phyloP scores from a whole-genome alignment of 2,329 filamentous ascomycete genomes.

The Aschersonia sp. region DNA sequence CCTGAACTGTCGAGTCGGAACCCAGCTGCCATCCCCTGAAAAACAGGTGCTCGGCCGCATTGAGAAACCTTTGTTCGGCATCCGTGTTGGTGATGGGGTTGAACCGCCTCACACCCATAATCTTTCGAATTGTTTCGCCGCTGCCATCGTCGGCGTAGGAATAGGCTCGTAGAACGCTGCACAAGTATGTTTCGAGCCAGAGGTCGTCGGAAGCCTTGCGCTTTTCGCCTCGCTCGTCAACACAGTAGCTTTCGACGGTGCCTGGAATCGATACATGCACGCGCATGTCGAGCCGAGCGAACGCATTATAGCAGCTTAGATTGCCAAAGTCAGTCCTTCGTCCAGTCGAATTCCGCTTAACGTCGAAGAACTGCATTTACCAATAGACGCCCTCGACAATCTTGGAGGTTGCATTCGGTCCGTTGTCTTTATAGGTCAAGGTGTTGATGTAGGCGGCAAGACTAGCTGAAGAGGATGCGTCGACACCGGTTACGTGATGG shows the following conservation, averaged over 20 bases:
- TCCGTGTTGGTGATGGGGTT: constrained; percentile 98
- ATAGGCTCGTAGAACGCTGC: constrained; percentile 85
- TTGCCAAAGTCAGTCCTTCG: not conserved
- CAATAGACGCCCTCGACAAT: constrained; percentile 92
- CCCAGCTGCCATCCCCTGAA: constrained; percentile 96
- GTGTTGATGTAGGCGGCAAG: constrained; percentile 97
- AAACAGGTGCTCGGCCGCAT: constrained; percentile 87
- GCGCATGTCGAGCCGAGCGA: constrained; percentile 94
- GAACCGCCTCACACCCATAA: constrained; percentile 91
- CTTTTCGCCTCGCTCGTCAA: constrained; percentile 93
- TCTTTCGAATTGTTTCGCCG: constrained; percentile 88
- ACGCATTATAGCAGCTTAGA: constrained; percentile 85
- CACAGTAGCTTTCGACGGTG: constrained; percentile 91
- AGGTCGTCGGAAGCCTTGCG: constrained; percentile 83
- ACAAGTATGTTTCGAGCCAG: constrained; percentile 96
- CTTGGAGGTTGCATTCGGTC: constrained; percentile 58
- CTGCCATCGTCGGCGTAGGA: constrained; percentile 93
- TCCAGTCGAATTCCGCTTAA: not conserved
- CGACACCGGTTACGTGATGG: constrained; percentile 93
- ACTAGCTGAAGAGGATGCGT: constrained; percentile 94
- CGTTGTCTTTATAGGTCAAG: constrained; percentile 75
- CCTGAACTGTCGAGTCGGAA: constrained; percentile 92
- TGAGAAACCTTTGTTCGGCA: constrained; percentile 88
- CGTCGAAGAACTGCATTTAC: constrained; percentile 29
- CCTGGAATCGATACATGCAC: constrained; percentile 96